Conservation (phyloP, 768 basidiomycete genomes). For the Lactifluus subvellereus region DNA sequence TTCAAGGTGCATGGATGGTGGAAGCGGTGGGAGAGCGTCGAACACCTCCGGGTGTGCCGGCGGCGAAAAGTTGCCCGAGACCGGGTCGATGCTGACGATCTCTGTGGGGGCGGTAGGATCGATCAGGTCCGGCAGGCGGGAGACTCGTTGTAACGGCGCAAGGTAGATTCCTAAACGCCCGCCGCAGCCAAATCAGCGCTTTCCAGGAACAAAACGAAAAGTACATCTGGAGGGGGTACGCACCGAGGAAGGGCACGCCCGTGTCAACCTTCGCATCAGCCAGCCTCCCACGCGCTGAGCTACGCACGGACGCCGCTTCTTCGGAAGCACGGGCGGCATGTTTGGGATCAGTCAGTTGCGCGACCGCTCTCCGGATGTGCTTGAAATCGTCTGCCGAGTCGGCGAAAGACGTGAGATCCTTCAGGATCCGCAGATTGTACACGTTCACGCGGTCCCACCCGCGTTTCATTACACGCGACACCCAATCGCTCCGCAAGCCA, state of each 20-base stretch:
- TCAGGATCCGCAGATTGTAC: conserved; percentile 68
- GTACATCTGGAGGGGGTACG: conserved; percentile 23
- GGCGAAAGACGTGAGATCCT: conserved; percentile 63
- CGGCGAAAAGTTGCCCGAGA: conserved; percentile 56
- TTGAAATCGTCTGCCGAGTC: conserved; percentile 64
- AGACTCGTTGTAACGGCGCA: conserved; percentile 58
- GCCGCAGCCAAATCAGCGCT: background rate
- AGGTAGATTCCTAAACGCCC: conserved; percentile 62
- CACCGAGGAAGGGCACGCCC: conserved; percentile 83
- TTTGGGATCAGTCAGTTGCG: conserved; percentile 60
- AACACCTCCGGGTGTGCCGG: conserved; percentile 79
- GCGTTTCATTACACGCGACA: conserved; percentile 53
- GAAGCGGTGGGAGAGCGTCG: conserved; percentile 61
- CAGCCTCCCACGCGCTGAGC: conserved; percentile 33
- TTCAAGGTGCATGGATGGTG: conserved; percentile 72
- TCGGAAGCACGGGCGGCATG: conserved; percentile 50
- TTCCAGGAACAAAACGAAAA: background rate
- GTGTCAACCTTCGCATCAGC: conserved; percentile 43
- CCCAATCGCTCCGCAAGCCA: conserved; percentile 66
- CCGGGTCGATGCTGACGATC: conserved; percentile 56
- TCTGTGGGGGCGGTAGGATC: conserved; percentile 77
- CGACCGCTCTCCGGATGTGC: conserved; percentile 61
- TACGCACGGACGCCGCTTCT: conserved; percentile 39
- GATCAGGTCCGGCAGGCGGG: conserved; percentile 69
- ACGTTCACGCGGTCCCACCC: conserved; percentile 62